phyloP scores from a whole-genome alignment of 1,139 yeast species.

The Suhomyces bokatorum region DNA sequence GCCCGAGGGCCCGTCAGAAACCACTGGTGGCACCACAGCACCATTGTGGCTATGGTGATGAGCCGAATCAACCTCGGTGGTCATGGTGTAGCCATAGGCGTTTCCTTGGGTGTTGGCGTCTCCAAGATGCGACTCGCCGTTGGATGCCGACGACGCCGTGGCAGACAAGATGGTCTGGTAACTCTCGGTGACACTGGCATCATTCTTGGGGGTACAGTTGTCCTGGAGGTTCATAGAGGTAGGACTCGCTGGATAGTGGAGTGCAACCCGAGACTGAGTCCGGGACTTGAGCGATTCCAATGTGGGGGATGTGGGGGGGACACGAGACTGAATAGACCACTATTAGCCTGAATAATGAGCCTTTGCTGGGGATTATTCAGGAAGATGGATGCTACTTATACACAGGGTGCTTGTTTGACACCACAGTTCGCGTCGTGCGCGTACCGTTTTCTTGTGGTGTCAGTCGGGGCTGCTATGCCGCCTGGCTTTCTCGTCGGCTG shows the following conservation, averaged over 20 bases:
- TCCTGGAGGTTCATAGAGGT: slow-evolving; percentile 17
- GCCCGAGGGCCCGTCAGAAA: background rate
- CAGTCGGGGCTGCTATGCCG: no score
- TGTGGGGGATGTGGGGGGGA: background rate
- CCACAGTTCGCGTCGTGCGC: slow-evolving; percentile 10
- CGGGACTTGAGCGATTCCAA: slow-evolving; percentile 1
- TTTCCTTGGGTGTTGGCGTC: background rate
- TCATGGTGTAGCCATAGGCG: background rate
- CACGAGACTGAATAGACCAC: slow-evolving; percentile 4
- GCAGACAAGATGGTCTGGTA: slow-evolving; percentile 12
- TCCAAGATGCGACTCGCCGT: background rate
- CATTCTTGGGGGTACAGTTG: slow-evolving; percentile 15
- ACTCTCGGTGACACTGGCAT: slow-evolving; percentile 9
- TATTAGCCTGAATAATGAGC: slow-evolving; percentile 6
- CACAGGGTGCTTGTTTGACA: background rate
- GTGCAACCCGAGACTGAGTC: background rate
- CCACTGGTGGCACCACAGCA: no score
- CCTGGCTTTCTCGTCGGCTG: no score
- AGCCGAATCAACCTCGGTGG: background rate
- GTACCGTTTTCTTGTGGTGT: background rate
- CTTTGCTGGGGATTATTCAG: background rate
- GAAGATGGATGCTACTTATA: slow-evolving; percentile 1
- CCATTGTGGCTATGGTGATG: slow-evolving; percentile 1
- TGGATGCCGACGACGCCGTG: slow-evolving; percentile 5
- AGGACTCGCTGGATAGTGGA: slow-evolving; percentile 3